Evolutionary conservation across 2,329 filamentous ascomycete genomes (phyloP).

Genomic region (Daldinia sp.): DNA sequence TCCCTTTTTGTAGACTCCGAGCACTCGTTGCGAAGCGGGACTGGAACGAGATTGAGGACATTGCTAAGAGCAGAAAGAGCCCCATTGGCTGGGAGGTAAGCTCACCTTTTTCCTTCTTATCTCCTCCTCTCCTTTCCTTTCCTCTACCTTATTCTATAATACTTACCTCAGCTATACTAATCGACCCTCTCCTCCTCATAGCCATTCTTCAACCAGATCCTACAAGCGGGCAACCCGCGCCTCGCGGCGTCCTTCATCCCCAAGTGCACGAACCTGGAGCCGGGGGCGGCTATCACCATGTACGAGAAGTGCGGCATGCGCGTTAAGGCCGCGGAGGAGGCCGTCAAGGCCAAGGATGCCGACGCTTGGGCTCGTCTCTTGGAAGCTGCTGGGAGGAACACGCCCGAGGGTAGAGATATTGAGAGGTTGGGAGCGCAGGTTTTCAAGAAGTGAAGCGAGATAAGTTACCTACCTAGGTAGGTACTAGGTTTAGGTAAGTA

Average conservation of each 20-base stretch:
- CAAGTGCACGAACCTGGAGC: slow-evolving; percentile 81
- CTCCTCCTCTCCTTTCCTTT: background rate
- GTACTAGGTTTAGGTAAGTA: too few relatives aligned
- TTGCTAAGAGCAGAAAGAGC: slow-evolving; percentile 81
- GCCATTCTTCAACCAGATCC: slow-evolving; percentile 91
- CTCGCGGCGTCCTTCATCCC: slow-evolving; percentile 86
- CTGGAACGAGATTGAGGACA: slow-evolving; percentile 92
- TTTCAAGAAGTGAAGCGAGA: slow-evolving; percentile 60
- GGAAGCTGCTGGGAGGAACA: slow-evolving; percentile 77
- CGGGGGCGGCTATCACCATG: slow-evolving; percentile 83
- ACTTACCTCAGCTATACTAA: slow-evolving; percentile 36
- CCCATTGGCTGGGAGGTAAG: slow-evolving; percentile 96
- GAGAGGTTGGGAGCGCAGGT: slow-evolving; percentile 77
- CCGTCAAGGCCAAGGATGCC: slow-evolving; percentile 82
- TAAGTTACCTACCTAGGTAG: background rate
- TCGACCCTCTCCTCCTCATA: slow-evolving; percentile 52
- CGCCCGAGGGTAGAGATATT: slow-evolving; percentile 79
- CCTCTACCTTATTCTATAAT: background rate
- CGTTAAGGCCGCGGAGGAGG: slow-evolving; percentile 91
- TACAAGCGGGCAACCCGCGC: slow-evolving; percentile 90
- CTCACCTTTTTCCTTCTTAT: slow-evolving; percentile 28
- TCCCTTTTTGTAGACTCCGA: slow-evolving; percentile 70
- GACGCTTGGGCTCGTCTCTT: slow-evolving; percentile 80
- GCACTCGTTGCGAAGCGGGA: slow-evolving; percentile 90
- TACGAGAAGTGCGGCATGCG: slow-evolving; percentile 96